Conservation (phyloP, 306 rosid species). For the Acacia confusa region DNA sequence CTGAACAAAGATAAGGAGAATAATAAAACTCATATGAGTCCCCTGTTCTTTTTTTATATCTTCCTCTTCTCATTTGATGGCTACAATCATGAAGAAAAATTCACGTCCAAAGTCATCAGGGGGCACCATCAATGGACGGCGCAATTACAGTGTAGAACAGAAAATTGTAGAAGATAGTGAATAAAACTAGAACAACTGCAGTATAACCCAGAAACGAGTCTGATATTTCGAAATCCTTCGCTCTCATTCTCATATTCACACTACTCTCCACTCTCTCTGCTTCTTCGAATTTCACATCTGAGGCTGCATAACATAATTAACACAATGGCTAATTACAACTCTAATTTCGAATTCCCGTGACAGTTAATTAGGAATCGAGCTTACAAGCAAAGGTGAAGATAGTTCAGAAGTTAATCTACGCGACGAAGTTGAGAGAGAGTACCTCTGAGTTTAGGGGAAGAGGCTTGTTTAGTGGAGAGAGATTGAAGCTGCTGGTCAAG, state of each 20-base stretch:
- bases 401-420: background rate
- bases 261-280: background rate
- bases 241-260: background rate
- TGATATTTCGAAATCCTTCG: slow-evolving; percentile 46
- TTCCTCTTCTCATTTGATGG: background rate
- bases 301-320: slow-evolving; percentile 43
- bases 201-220: slow-evolving; percentile 46
- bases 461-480: slow-evolving; percentile 47
- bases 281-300: slow-evolving; percentile 43
- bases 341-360: background rate
- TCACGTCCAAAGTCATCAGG: background rate
- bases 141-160: slow-evolving; percentile 64
- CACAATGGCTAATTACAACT: background rate
- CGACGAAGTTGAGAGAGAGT: slow-evolving; percentile 3
- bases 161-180: slow-evolving; percentile 72
- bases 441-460: slow-evolving; percentile 56
- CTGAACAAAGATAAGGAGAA: background rate
- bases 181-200: slow-evolving; percentile 54
- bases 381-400: background rate
- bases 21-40: background rate
- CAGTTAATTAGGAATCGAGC: background rate
- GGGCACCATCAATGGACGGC: slow-evolving; percentile 66
- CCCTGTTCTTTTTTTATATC: background rate
- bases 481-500: slow-evolving; percentile 82
- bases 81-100: background rate